Evolutionary conservation across 2,329 filamentous ascomycete genomes (phyloP), one percentile per base, ranked within the genome.

Genomic region (Colletotrichum lentis): DNA sequence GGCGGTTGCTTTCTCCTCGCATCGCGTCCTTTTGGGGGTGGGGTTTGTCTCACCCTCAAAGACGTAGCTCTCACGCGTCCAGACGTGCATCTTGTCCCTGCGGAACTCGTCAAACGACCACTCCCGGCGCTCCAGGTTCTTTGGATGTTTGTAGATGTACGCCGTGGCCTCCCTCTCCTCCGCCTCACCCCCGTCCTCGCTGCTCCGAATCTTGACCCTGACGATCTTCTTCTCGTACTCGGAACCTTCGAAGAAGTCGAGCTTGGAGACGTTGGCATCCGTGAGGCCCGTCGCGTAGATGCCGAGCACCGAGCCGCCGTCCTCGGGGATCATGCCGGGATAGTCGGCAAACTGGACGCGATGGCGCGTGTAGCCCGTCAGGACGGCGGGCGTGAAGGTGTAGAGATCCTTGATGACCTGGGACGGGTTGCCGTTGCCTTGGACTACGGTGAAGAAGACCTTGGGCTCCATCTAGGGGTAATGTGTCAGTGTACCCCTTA

Each of bases 81-180:
- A 89, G 3, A 74, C 65, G 63, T 76, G 76, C 80, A 88, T 80
- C 81, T 94, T 97, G 70, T 96, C 90, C 73, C 84, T 83, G 69
- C 90, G 88, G 76, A 97, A 98, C 70, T 91, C 88, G 55, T 90
- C 88, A 80, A 94, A 96, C 77, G 97, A 92, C 95, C 95, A 98
- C 77, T 97, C 94, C 24, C 81, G 79, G 39, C 86, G 82, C 77
- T 97, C 93, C 20, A 98, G 80, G 0, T 74, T 44, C 0, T 78
- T 71, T 18, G 80, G 77, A 1, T 81, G 70, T 52, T 82, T 81
- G 78, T 86, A 94, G 5, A 94, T 84, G 76, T 94, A 94, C 14
- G 88, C 88, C 59, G 85, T 81, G 3, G 89, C 85, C 69, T 83
- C 78, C 58, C 85, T 83, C 71, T 83, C 80, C 56, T 83, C 74